Conservation (phyloP, 768 basidiomycete genomes). For the Hortiboletus flavorubellus region DNA sequence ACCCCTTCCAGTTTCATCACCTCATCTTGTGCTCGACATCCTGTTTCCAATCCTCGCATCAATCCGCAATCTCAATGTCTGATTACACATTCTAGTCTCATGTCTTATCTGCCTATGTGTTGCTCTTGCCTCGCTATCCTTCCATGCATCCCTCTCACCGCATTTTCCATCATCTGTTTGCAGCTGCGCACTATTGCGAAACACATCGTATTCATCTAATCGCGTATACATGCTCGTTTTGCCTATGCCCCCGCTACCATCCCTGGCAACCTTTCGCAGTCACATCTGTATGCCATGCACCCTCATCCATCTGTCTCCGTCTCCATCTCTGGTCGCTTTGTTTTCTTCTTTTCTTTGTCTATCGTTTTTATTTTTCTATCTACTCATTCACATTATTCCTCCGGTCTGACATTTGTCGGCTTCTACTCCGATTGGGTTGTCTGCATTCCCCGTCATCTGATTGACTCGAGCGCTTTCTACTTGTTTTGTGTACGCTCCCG, state of each 20-base stretch:
- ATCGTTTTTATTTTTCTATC: slow-evolving; percentile 31
- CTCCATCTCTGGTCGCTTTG: slow-evolving; percentile 24
- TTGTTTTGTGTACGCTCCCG: slow-evolving; percentile 31
- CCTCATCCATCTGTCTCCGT: not conserved
- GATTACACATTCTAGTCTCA: slow-evolving; percentile 36
- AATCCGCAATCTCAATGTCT: slow-evolving; percentile 37
- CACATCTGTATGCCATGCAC: slow-evolving; percentile 28
- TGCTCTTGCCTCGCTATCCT: slow-evolving; percentile 37
- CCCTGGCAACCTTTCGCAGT: slow-evolving; percentile 20
- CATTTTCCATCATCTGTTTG: slow-evolving; percentile 23
- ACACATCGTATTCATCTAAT: slow-evolving; percentile 34
- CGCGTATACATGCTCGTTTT: slow-evolving; percentile 35
- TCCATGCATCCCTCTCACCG: slow-evolving; percentile 31
- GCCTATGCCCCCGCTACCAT: slow-evolving; percentile 23
- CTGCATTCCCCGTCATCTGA: slow-evolving; percentile 11
- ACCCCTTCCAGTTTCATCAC: slow-evolving; percentile 23
- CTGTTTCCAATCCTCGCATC: slow-evolving; percentile 35
- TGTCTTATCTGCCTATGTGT: slow-evolving; percentile 35
- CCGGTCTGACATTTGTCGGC: slow-evolving; percentile 24
- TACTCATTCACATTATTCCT: slow-evolving; percentile 30
- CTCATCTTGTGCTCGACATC: slow-evolving; percentile 34
- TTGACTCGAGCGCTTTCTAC: slow-evolving; percentile 27
- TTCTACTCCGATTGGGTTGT: slow-evolving; percentile 25
- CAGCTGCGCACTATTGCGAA: slow-evolving; percentile 33
- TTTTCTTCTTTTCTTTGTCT: slow-evolving; percentile 14